Base-by-base conservation (phyloP, 495 filamentous ascomycete species). In the Neurospora sp. region DNA sequence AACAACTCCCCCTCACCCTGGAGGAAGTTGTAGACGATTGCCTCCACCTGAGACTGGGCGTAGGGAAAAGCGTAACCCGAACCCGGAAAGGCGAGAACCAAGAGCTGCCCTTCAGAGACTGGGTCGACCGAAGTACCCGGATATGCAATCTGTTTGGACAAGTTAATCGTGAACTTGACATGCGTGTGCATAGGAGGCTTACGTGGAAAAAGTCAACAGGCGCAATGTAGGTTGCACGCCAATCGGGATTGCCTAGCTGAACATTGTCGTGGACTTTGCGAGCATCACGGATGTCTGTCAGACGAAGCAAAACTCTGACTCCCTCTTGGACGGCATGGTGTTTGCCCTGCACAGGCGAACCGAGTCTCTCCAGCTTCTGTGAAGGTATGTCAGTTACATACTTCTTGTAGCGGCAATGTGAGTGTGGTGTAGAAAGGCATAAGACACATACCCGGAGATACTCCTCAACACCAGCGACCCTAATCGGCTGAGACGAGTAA, bases 221-320 rank as follows among this genome's bases (percentile, higher is more conserved):
- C 24, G 81, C 80, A 24, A 91, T 82, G 71, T 86, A 88, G 69
- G 83, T 78, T 15, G 85, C 83, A 39, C 76, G 71, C 85, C 88
- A 91, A 43, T 85, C 83, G n/a, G 78, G 81, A 71, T 80, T 78
- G 66, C 82, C 78, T 39, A 84, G 74, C 9, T 82, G 78, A 59
- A 88, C 75, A 19, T 84, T 85, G 39, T 82, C 78, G 72, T 84
- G 83, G 21, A 85, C 81, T 28, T 83, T 82, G 54, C 80, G 84
- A 38, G 88, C 85, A 76, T 90, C 88, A 71, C 84, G 83, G 62
- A 91, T 86, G 74, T 92, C 87, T 17, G 83, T 79, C 74, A 90
- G 87, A 5, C 82, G 85, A 71, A 91, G 77, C 75, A 86, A 89
- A n/a, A 90, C 82, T 45, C 76, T 78, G 54, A 78, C 78, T 13